phyloP scores from a whole-genome alignment of 345 rosid genomes.

The Mallotus nudiflorus region DNA sequence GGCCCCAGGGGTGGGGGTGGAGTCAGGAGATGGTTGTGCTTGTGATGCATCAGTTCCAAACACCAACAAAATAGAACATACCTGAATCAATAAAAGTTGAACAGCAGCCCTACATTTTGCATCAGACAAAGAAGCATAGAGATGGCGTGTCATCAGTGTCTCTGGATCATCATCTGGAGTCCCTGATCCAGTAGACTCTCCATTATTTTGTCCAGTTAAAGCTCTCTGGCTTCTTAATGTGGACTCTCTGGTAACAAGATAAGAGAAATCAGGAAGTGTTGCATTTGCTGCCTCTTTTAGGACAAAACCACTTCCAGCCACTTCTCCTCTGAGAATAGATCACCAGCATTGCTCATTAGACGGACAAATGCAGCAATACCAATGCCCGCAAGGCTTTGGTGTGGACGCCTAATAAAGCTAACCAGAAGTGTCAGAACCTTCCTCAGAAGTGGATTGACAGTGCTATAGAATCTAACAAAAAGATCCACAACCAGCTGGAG shows the following conservation, averaged over 20 bases:
- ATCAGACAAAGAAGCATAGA: conserved; percentile 67
- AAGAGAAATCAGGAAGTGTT: conserved; percentile 84
- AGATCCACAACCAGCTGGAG: conserved; percentile 98
- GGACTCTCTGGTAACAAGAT: conserved; percentile 52
- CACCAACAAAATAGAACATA: conserved; percentile 15
- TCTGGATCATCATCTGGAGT: conserved; percentile 48
- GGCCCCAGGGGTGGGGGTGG: no score
- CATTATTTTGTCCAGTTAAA: conserved; percentile 40
- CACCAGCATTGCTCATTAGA: conserved; percentile 92
- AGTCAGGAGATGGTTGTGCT: no score
- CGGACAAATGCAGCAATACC: conserved; percentile 99
- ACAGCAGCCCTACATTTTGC: conserved; percentile 98
- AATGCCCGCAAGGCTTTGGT: conserved; percentile 98
- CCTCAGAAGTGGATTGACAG: conserved; percentile 87
- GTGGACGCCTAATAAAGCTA: conserved; percentile 93
- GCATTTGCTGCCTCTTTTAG: conserved; percentile 78
- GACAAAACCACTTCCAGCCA: conserved; percentile 91
- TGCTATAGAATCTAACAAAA: conserved; percentile 85
- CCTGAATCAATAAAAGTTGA: conserved; percentile 96
- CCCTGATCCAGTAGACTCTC: conserved; percentile 46
- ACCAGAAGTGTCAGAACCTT: conserved; percentile 83
- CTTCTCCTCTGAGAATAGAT: conserved; percentile 85
- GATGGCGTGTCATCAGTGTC: conserved; percentile 42
- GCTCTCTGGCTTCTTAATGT: conserved; percentile 32
- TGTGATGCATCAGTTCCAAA: no score